phyloP scores from a whole-genome alignment of 116 monocot genomes.

The Thalassia testudinum region DNA sequence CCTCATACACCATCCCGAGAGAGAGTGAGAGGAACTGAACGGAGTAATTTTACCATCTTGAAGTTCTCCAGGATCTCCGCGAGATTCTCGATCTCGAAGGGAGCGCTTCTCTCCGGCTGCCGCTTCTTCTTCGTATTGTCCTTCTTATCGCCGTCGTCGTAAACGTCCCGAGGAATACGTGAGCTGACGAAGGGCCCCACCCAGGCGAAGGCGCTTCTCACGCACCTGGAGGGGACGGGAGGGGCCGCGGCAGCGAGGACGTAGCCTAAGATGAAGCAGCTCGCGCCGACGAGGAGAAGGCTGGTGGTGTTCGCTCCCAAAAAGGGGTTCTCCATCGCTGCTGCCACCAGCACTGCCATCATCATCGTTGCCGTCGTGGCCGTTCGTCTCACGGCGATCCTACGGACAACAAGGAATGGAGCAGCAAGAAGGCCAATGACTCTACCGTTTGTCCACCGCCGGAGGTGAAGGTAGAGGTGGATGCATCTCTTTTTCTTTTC shows the following conservation, averaged over 20 bases:
- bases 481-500: too few species aligned
- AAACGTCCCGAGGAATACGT: background rate
- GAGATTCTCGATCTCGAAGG: constrained; percentile 62
- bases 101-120: constrained; percentile 14
- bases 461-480: too few species aligned
- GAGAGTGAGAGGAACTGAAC: too few species aligned
- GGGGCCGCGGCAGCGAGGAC: constrained; percentile 4
- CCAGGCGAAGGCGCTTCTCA: constrained; percentile 5
- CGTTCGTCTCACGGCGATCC: too few species aligned
- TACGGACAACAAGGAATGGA: too few species aligned
- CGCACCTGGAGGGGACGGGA: background rate
- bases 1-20: too few species aligned
- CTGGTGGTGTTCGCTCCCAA: constrained; percentile 4
- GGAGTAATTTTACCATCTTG: constrained; percentile 56
- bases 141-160: background rate
- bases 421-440: too few species aligned
- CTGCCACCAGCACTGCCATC: too few species aligned
- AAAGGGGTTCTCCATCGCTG: background rate
- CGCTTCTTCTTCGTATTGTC: background rate
- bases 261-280: constrained; percentile 50
- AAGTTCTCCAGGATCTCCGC: constrained; percentile 82
- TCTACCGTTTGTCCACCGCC: too few species aligned
- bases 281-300: constrained; percentile 37
- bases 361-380: too few species aligned
- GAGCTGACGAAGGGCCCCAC: constrained; percentile 1